Evolutionary conservation across 2,329 filamentous ascomycete genomes (phyloP).

Genomic region (Trichoderma afroharzianum): DNA sequence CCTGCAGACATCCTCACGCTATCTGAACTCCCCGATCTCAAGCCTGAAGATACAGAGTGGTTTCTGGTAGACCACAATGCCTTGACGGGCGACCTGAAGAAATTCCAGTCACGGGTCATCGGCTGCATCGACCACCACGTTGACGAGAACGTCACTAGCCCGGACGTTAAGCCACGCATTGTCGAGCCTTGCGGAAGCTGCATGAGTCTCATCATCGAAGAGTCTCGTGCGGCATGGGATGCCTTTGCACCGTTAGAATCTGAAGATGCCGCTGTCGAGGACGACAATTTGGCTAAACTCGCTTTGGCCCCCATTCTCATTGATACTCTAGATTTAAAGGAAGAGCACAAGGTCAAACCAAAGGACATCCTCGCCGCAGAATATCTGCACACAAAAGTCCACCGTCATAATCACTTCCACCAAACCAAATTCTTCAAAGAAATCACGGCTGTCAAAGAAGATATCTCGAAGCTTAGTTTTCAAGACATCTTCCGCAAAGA

Average conservation of each 20-base stretch:
- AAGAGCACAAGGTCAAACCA: conserved; percentile 61
- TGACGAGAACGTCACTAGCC: conserved; percentile 58
- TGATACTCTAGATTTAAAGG: conserved; percentile 65
- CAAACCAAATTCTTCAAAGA: conserved; percentile 54
- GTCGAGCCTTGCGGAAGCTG: conserved; percentile 70
- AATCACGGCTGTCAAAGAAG: conserved; percentile 62
- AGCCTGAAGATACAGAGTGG: conserved; percentile 60
- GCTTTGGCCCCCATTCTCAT: conserved; percentile 69
- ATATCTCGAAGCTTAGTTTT: conserved; percentile 58
- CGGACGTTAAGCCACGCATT: conserved; percentile 52
- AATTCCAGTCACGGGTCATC: conserved; percentile 51
- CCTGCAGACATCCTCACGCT: conserved; percentile 62
- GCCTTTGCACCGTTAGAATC: conserved; percentile 34
- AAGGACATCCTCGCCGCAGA: conserved; percentile 56
- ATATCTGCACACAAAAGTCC: conserved; percentile 53
- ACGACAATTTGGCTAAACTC: conserved; percentile 62
- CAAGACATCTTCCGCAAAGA: conserved; percentile 74
- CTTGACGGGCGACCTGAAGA: conserved; percentile 57
- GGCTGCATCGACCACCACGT: conserved; percentile 77
- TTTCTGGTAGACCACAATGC: conserved; percentile 78
- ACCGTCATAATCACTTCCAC: conserved; percentile 43
- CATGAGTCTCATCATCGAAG: conserved; percentile 63
- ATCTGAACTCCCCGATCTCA: conserved; percentile 46
- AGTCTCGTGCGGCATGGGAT: conserved; percentile 57
- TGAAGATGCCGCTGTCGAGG: conserved; percentile 32